These are phyloP conservation scores for Taiwanofungus camphoratus DNA, from an alignment of 1,284 basidiomycete genomes.

Conservation along the genomic window DNA sequence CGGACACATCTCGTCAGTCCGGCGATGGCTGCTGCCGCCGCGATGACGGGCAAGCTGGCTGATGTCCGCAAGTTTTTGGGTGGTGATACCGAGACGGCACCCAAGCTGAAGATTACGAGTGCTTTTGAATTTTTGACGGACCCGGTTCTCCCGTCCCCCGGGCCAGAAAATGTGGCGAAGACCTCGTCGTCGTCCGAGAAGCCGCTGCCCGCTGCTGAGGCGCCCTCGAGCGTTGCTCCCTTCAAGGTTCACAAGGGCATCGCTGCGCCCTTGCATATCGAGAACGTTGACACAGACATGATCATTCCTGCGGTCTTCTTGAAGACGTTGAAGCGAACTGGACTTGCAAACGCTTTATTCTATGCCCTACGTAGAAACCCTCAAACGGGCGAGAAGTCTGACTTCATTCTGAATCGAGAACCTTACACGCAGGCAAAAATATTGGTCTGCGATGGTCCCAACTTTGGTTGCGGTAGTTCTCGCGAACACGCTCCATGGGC, in stretches of 20 bases:
- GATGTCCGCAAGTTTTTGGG: slow-evolving; percentile 85
- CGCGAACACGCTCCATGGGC: slow-evolving; percentile 97
- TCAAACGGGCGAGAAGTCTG: slow-evolving; percentile 73
- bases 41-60: slow-evolving; percentile 82
- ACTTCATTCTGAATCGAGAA: slow-evolving; percentile 86
- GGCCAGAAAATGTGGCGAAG: slow-evolving; percentile 39
- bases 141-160: slow-evolving; percentile 62
- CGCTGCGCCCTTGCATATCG: slow-evolving; percentile 84
- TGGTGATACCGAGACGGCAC: slow-evolving; percentile 37
- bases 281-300: slow-evolving; percentile 96
- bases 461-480: slow-evolving; percentile 94
- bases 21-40: slow-evolving; percentile 94
- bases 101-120: slow-evolving; percentile 63
- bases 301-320: slow-evolving; percentile 97
- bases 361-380: slow-evolving; percentile 80
- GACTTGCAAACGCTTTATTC: slow-evolving; percentile 87
- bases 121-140: slow-evolving; percentile 76
- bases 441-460: slow-evolving; percentile 84
- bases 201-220: slow-evolving; percentile 43
- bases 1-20: slow-evolving; percentile 92
- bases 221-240: slow-evolving; percentile 64
- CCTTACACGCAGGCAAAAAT: slow-evolving; percentile 82
- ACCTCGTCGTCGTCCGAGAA: slow-evolving; percentile 27
- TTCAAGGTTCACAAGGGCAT: slow-evolving; percentile 83
- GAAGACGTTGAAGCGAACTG: slow-evolving; percentile 92